Base-by-base conservation (phyloP, 805 yeast species). In the Allodekkera sacchari region DNA sequence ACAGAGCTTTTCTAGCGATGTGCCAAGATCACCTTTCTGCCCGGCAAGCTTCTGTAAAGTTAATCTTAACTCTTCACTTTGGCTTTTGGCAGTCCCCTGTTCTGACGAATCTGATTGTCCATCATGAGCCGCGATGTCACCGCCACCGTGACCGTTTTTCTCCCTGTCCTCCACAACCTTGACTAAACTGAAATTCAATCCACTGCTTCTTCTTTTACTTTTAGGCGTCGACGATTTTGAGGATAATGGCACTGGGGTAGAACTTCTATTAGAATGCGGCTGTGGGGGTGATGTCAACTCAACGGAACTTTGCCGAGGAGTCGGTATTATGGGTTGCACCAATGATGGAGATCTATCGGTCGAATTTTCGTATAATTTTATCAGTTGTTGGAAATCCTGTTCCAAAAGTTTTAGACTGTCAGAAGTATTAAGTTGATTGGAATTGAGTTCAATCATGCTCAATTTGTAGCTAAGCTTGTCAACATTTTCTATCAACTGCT, bases 171-270 rank as follows among this genome's bases (percentile, higher is more conserved):
- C n/a, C n/a, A 39, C 33, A 7, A 45, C 45, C n/a, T 39, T 39
- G 7, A 54, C 41, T 22, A 54, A 33, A 26, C 52, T 49, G 35
- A 54, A 45, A 18, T 45, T 45, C 18, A 53, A 37, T 3, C 59
- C 59, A 35, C 55, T 53, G 30, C 56, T 50, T 16, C 43, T 36
- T 25, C 59, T 35, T 20, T 40, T 41, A 15, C 43, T 36, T 2
- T 41, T 27, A 18, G 26, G 22, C 25, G 26, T 40, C 37, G 26
- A 31, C 31, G 33, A 32, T 34, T 15, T 34, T 14, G 12, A 27
- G n/a, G 14, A 18, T 33, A 25, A 22, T 32, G n/a, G n/a, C n/a
- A n/a, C n/a, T n/a, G n/a, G n/a, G n/a, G n/a, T n/a, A n/a, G n/a
- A n/a, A n/a, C n/a, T n/a, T n/a, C n/a, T n/a, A n/a, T n/a, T n/a